Evolutionary conservation across 2,329 filamentous ascomycete genomes (phyloP), one percentile per base, ranked within the genome.

Genomic region (Rutstroemia sp.): DNA sequence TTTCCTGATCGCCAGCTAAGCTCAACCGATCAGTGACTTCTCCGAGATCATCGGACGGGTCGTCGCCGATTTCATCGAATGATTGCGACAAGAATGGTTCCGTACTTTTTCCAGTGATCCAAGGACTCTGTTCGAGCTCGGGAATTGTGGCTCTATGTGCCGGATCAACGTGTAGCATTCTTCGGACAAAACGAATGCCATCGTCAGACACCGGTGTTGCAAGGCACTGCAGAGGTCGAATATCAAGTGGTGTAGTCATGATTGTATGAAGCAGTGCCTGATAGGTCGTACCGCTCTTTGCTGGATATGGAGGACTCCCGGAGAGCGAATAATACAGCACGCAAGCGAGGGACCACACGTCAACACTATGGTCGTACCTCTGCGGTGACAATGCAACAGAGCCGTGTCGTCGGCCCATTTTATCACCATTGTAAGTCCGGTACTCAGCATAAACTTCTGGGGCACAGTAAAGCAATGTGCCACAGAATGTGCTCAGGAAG

Each of bases 261-360:
- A 97, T 94, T 61, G 84, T 88, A 60, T 89, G 78, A 57, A 96
- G 80, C 72, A 97, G 85, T 30, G 89, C 87, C 4, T 84, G 84
- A 59, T 92, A 88, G 51, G 86, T 83, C 51, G 87, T 83, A 63
- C 90, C 89, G 27, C 81, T 83, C 60, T 84, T 83, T 16, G 88
- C 91, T 27, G 86, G 86, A 69, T 89, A 97, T 0, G 94, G 92
- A 27, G 92, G 88, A 30, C 79, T 78, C 10, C 82, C 83, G 5
- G 87, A 91, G n/a, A 99, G 76, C 6, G 89, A 78, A 67, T 88
- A 94, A 73, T 91, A 99, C 5, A 97, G 73, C 1, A 99, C 94
- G 14, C 92, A 94, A 16, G 89, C 94, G 48, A 96, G 82, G 0
- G 94, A 97, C 92, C 94, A 99, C 60, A 96, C 88, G 68, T 99